Base-by-base conservation (phyloP, 345 rosid genomes). In the Boechera stricta region DNA sequence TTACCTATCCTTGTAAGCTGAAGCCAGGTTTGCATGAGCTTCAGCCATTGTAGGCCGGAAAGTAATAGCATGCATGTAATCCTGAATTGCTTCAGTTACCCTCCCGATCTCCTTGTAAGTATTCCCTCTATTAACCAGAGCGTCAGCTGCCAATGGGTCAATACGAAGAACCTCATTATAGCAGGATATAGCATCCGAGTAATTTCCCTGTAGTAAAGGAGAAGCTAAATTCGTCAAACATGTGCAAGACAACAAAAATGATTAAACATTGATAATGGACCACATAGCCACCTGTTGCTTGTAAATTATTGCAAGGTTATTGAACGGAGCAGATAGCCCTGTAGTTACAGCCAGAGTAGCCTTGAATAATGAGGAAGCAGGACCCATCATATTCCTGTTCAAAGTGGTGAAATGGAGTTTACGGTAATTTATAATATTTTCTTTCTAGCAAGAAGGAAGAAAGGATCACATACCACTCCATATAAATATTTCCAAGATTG, bases 1-100 rank as follows among this genome's bases (percentile, higher is more conserved):
- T 53, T 84, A 93, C 99, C 99, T 96, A 81, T 96, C 99, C 79
- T 96, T 96, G 73, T 96, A 93, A 70, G 99, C 98, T n/a, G 99
- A 96, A 73, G 99, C 99, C 77, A 96, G 81, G 82, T 96, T 96
- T 75, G 99, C 98, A 87, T 96, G 99, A 47, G 99, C 99, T 84
- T 96, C 99, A 66, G 98, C 94, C 99, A 96, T 96, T 45, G 88
- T 69, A 49, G 99, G 99, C 65, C 96, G 85, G 67, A 91, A 76
- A 58, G 12, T 90, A 59, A 96, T 91, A 56, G 99, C 99, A 72
- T 86, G 84, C 28, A 87, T 64, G 60, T 96, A 96, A 77, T 96
- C 99, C 74, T 96, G 98, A 69, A 96, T 93, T 24, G 99, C 99
- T 78, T 96, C 99, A 76, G 77, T 86, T 38, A 93, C 96, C 83